phyloP scores from a whole-genome alignment of 169 alveolate genomes.

The Eimeria acervulina region DNA sequence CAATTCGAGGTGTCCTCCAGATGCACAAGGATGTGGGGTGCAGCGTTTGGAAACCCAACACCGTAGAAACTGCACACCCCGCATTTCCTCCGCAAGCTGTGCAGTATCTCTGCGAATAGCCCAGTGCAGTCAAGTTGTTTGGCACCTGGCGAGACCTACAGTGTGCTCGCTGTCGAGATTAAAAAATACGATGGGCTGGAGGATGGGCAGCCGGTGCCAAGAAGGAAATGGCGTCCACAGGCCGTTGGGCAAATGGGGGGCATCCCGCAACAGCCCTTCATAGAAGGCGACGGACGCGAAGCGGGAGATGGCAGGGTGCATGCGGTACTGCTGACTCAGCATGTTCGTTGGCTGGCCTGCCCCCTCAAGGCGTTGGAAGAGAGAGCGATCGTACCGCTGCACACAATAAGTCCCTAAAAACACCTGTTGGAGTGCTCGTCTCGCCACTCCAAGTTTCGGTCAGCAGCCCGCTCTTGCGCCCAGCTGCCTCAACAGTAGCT shows the following conservation, averaged over 20 bases:
- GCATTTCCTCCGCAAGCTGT: background rate
- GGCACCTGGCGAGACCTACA: slow-evolving; percentile 32
- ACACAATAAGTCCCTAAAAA: background rate
- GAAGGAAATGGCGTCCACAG: slow-evolving; percentile 89
- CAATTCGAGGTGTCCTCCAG: background rate
- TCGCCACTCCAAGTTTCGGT: background rate
- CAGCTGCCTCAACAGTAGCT: background rate
- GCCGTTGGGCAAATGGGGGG: slow-evolving; percentile 78
- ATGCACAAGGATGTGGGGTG: background rate
- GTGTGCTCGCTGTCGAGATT: slow-evolving; percentile 92
- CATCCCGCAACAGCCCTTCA: slow-evolving; percentile 84
- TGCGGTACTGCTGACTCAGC: slow-evolving; percentile 97
- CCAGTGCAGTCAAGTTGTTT: background rate
- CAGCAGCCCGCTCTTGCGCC: background rate
- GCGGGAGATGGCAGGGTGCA: slow-evolving; percentile 97
- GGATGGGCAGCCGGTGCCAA: slow-evolving; percentile 93
- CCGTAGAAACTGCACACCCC: background rate
- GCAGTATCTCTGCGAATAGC: background rate
- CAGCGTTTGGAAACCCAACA: background rate
- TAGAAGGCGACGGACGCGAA: slow-evolving; percentile 95
- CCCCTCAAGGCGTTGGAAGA: slow-evolving; percentile 95
- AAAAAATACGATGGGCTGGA: slow-evolving; percentile 94
- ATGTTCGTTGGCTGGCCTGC: slow-evolving; percentile 92
- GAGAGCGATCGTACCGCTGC: slow-evolving; percentile 92
- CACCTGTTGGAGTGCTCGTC: background rate